phyloP scores from a whole-genome alignment of 2,329 filamentous ascomycete species.

The Penicillium sp. region DNA sequence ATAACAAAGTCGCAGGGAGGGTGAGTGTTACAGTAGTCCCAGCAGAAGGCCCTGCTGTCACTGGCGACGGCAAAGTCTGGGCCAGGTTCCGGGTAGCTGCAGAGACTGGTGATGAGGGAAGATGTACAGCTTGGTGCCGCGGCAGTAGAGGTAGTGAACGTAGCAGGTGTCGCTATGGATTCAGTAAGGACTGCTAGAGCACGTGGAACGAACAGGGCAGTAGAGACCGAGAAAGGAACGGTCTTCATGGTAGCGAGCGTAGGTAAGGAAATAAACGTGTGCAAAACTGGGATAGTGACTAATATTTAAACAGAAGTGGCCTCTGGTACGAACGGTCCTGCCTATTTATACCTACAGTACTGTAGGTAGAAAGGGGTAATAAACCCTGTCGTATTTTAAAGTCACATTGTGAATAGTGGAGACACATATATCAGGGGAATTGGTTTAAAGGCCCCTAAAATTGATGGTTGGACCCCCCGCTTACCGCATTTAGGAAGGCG shows the following conservation, averaged over 20 bases:
- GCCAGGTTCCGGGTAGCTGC: conserved; percentile 26
- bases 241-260: conserved; percentile 26
- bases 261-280: not conserved
- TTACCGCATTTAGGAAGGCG: too few relatives aligned
- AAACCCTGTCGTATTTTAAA: too few relatives aligned
- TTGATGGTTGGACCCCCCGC: too few relatives aligned
- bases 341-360: too few relatives aligned
- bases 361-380: too few relatives aligned
- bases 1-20: conserved; percentile 33
- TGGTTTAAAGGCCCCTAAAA: too few relatives aligned
- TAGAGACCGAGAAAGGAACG: conserved; percentile 20
- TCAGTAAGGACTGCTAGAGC: conserved; percentile 17
- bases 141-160: conserved; percentile 20
- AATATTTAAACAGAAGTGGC: too few relatives aligned
- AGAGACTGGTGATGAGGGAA: conserved; percentile 27
- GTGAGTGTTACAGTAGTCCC: conserved; percentile 31
- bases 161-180: conserved; percentile 12
- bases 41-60: conserved; percentile 23
- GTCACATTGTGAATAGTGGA: too few relatives aligned
- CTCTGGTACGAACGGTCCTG: too few relatives aligned
- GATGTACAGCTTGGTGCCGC: conserved; percentile 27
- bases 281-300: not conserved
- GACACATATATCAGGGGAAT: too few relatives aligned
- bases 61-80: conserved; percentile 25
- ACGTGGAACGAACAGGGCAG: conserved; percentile 17